Percentiles rank a stretch among this genome's conserved stretches.
Conservation (phyloP, 371 early-diverging fungal genomes). For the Umbelopsis sp. region DNA sequence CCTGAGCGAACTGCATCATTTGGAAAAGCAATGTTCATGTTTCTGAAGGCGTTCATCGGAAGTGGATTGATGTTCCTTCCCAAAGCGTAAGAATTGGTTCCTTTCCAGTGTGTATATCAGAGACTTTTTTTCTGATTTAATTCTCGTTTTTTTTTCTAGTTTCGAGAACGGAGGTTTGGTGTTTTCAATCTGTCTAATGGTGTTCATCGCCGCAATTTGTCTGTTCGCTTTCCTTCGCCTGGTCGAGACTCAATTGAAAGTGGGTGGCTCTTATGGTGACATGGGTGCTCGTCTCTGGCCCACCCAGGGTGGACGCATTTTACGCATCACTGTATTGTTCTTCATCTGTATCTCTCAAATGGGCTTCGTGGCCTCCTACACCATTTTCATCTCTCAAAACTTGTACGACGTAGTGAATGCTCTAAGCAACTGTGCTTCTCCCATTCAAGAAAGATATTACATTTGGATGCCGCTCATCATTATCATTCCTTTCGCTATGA, state of each 20-base stretch:
- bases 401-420: constrained; percentile 47
- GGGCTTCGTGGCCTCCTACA: constrained; percentile 55
- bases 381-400: constrained; percentile 53
- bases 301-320: constrained; percentile 40
- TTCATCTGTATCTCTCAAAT: constrained; percentile 72
- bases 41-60: constrained; percentile 80
- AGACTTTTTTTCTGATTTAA: too few species aligned
- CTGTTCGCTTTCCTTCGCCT: constrained; percentile 33
- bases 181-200: constrained; percentile 36
- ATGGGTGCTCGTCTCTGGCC: constrained; percentile 67
- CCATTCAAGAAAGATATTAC: constrained; percentile 47
- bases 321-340: constrained; percentile 58
- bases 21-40: constrained; percentile 74
- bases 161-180: constrained; percentile 41
- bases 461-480: constrained; percentile 61
- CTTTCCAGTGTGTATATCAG: neutral
- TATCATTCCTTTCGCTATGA: constrained; percentile 69
- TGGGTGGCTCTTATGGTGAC: constrained; percentile 81
- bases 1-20: constrained; percentile 56
- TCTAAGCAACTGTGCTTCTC: constrained; percentile 38
- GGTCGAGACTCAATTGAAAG: constrained; percentile 35
- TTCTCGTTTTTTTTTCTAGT: constrained; percentile 18
- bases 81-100: constrained; percentile 50
- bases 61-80: constrained; percentile 73
- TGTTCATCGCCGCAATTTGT: constrained; percentile 35